Percentiles rank a stretch among this genome's conserved stretches.
Conservation (phyloP, 1,284 basidiomycete genomes). For the Flammula alnicola region DNA sequence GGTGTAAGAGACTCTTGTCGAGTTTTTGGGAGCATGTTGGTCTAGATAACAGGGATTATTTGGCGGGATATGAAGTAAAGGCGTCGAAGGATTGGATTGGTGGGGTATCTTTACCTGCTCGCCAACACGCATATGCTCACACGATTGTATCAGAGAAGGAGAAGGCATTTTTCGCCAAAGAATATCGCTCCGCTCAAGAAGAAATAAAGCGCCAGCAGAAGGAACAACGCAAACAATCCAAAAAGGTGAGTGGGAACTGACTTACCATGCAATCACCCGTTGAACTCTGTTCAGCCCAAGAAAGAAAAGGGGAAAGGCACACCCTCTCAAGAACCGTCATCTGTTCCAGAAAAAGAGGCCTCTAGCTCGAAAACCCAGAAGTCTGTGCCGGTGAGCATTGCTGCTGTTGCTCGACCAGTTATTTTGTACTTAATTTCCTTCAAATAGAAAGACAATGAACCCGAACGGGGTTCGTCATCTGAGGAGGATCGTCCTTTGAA, state of each 20-base stretch:
- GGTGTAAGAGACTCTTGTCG: conserved; percentile 56
- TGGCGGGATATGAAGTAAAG: conserved; percentile 42
- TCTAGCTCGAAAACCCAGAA: conserved; percentile 2
- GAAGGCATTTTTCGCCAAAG: conserved; percentile 45
- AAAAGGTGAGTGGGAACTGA: too few relatives aligned
- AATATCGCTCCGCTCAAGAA: conserved; percentile 38
- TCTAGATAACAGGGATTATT: conserved; percentile 56
- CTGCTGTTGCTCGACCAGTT: too few relatives aligned
- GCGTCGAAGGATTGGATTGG: conserved; percentile 57
- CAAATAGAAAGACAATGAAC: background rate
- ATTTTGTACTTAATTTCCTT: background rate
- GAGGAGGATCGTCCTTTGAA: background rate
- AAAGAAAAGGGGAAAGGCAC: background rate
- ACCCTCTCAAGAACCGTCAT: conserved; percentile 1
- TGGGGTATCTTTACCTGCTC: conserved; percentile 29
- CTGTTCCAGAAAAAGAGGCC: background rate
- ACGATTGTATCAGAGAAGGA: conserved; percentile 28
- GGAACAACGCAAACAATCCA: conserved; percentile 25
- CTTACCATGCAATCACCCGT: too few relatives aligned
- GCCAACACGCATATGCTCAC: background rate
- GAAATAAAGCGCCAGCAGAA: conserved; percentile 26
- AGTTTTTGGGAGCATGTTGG: conserved; percentile 72
- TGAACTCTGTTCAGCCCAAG: too few relatives aligned
- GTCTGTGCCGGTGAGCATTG: background rate
- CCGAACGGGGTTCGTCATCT: background rate